These are phyloP conservation scores for Geotrichum australiense DNA, from an alignment of 1,139 yeast species.

Conservation along the genomic window DNA sequence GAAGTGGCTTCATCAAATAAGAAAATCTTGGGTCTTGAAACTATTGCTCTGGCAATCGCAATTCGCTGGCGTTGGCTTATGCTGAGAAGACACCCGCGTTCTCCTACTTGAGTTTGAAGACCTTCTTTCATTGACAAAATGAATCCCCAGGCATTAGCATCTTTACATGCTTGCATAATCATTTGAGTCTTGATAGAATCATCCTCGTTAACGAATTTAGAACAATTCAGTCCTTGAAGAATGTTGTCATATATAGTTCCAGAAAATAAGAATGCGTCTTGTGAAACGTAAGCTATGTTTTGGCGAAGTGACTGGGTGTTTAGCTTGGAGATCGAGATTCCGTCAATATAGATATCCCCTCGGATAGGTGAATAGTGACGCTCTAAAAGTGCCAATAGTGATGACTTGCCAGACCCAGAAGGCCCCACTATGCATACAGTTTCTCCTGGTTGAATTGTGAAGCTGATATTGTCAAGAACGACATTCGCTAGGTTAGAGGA, in stretches of 20 bases:
- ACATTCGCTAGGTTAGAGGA: constrained; percentile 73
- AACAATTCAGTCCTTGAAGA: constrained; percentile 57
- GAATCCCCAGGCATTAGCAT: constrained; percentile 40
- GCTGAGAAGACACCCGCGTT: constrained; percentile 47
- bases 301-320: constrained; percentile 68
- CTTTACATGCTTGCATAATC: constrained; percentile 35
- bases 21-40: constrained; percentile 55
- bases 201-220: constrained; percentile 42
- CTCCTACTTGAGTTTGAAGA: constrained; percentile 49
- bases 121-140: constrained; percentile 38
- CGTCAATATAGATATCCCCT: constrained; percentile 65
- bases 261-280: constrained; percentile 78
- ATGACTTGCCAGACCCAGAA: constrained; percentile 93
- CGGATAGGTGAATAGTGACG: constrained; percentile 57
- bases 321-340: constrained; percentile 50
- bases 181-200: constrained; percentile 31
- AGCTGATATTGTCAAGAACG: constrained; percentile 56
- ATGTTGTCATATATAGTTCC: constrained; percentile 77
- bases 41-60: constrained; percentile 76
- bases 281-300: constrained; percentile 78
- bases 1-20: constrained; percentile 76
- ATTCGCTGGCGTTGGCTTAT: constrained; percentile 92
- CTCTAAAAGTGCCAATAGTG: constrained; percentile 65
- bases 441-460: constrained; percentile 61
- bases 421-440: constrained; percentile 88